Conservation (phyloP, 768 basidiomycete genomes). For the Lactarius pseudohatsudake region DNA sequence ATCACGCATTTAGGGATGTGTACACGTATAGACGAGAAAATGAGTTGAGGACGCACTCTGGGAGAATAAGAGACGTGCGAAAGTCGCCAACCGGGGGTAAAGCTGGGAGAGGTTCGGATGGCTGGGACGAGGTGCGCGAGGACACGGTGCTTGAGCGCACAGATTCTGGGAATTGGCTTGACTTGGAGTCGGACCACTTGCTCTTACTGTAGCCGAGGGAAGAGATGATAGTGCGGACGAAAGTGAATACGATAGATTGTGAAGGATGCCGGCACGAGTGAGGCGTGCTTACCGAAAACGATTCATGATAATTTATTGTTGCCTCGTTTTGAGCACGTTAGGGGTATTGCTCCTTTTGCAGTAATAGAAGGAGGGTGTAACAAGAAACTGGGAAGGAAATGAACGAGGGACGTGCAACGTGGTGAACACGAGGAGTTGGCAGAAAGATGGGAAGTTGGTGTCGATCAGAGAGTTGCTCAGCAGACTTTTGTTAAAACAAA, state of each 20-base stretch:
- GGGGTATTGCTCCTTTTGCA: slow-evolving; percentile 27
- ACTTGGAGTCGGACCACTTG: slow-evolving; percentile 76
- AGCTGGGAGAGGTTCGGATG: slow-evolving; percentile 47
- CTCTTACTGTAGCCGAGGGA: slow-evolving; percentile 60
- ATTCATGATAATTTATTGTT: slow-evolving; percentile 50
- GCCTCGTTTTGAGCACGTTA: slow-evolving; percentile 75
- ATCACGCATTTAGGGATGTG: slow-evolving; percentile 10
- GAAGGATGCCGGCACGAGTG: slow-evolving; percentile 25
- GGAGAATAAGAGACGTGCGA: slow-evolving; percentile 82
- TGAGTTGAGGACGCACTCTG: slow-evolving; percentile 59
- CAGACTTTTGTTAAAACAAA: background rate
- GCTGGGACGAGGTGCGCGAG: slow-evolving; percentile 24
- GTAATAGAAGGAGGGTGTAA: slow-evolving; percentile 28
- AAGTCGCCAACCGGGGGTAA: slow-evolving; percentile 74
- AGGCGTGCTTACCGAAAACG: slow-evolving; percentile 70
- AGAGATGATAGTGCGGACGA: slow-evolving; percentile 31
- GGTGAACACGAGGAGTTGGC: slow-evolving; percentile 66
- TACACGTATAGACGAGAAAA: slow-evolving; percentile 6
- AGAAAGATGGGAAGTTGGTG: slow-evolving; percentile 17
- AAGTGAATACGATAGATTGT: slow-evolving; percentile 18
- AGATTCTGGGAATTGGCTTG: slow-evolving; percentile 42
- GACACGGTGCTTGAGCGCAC: slow-evolving; percentile 29
- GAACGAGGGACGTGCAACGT: slow-evolving; percentile 59
- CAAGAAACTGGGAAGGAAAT: slow-evolving; percentile 33
- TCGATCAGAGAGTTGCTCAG: background rate